phyloP scores from a whole-genome alignment of 2,329 filamentous ascomycete genomes.

The Trichoderma oligosporum region DNA sequence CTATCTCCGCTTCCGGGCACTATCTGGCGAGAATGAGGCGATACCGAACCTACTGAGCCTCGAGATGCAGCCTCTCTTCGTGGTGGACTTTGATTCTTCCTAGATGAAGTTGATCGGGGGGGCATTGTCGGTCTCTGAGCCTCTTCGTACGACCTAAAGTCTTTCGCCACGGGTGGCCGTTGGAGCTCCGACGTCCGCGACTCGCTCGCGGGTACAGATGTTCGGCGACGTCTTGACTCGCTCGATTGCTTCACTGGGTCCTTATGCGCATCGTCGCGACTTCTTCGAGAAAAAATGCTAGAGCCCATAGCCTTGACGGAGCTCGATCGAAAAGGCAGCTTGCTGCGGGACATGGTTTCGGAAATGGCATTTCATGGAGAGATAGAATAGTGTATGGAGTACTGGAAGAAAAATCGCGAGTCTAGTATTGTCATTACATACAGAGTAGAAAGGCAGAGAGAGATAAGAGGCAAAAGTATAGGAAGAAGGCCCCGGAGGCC shows the following conservation, averaged over 20 bases:
- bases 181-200: background rate
- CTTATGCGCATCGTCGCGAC: conserved; percentile 3
- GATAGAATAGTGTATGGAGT: background rate
- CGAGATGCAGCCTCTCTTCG: conserved; percentile 11
- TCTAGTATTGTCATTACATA: background rate
- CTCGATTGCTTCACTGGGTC: conserved; percentile 1
- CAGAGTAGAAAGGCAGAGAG: background rate
- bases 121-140: conserved; percentile 6
- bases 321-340: conserved; percentile 19
- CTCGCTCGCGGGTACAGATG: background rate
- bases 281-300: conserved; percentile 16
- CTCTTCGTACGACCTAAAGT: conserved; percentile 13
- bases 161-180: background rate
- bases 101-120: conserved; percentile 2
- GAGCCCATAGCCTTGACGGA: conserved; percentile 20
- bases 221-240: conserved; percentile 9
- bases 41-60: conserved; percentile 11
- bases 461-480: background rate
- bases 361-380: conserved; percentile 5
- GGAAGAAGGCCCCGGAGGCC: conserved; percentile 1
- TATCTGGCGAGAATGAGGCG: conserved; percentile 14
- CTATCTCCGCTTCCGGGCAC: background rate
- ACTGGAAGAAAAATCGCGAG: background rate
- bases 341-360: conserved; percentile 18
- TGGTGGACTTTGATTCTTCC: conserved; percentile 11